phyloP scores from a whole-genome alignment of 257 asterid genomes.

The Anisodus tanguticus region DNA sequence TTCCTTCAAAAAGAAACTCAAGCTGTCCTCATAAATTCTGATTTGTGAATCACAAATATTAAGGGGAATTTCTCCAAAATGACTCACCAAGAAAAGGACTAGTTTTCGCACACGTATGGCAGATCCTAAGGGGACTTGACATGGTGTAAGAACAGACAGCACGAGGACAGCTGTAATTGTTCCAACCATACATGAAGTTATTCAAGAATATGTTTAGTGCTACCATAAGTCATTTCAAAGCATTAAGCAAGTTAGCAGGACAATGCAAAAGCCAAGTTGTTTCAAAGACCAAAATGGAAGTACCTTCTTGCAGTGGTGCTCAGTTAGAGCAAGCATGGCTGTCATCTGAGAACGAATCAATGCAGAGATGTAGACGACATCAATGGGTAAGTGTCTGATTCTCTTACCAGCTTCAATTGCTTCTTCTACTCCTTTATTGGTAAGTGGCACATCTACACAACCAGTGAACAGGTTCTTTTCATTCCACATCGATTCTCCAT shows the following conservation, averaged over 20 bases:
- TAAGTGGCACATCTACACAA: constrained; percentile 92
- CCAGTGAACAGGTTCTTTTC: constrained; percentile 94
- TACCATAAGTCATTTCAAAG: neutral
- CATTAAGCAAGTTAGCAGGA: neutral
- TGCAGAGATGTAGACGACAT: constrained; percentile 77
- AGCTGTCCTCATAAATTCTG: neutral
- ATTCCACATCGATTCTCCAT: constrained; percentile 98
- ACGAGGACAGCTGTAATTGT: neutral
- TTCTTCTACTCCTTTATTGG: constrained; percentile 78
- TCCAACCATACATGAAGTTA: neutral
- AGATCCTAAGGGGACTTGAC: neutral
- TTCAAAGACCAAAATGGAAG: neutral
- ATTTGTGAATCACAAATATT: neutral
- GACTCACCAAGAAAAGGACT: neutral
- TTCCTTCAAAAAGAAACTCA: neutral
- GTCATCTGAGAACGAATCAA: constrained; percentile 95
- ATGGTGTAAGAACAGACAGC: neutral
- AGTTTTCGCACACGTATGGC: neutral
- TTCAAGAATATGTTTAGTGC: neutral
- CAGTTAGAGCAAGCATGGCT: constrained; percentile 88
- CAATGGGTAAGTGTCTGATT: constrained; percentile 75
- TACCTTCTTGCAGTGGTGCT: constrained; percentile 86
- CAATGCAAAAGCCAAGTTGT: neutral
- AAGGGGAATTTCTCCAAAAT: neutral
- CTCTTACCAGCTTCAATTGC: constrained; percentile 95